Conservation (phyloP, 1,284 basidiomycete species). For the Rhodotorula sp. region DNA sequence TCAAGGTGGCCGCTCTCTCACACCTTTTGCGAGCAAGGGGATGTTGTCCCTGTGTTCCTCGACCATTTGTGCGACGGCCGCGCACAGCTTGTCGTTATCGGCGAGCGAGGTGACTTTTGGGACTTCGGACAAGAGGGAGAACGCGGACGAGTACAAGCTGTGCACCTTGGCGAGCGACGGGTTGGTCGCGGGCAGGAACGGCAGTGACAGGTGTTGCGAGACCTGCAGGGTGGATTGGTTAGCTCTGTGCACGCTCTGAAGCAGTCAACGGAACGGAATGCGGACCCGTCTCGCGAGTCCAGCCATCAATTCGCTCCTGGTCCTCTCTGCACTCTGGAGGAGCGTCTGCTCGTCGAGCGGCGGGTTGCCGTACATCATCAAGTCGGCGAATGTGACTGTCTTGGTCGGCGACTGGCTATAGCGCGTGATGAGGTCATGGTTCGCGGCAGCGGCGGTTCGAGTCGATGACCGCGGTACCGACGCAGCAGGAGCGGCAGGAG, state of each 20-base stretch:
- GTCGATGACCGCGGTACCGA: not conserved
- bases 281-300: constrained; percentile 42
- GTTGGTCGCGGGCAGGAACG: constrained; percentile 78
- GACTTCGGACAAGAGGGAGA: constrained; percentile 68
- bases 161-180: constrained; percentile 76
- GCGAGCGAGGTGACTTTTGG: constrained; percentile 64
- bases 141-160: constrained; percentile 69
- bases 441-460: not conserved
- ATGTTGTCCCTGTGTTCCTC: constrained; percentile 80
- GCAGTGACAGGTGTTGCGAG: constrained; percentile 44
- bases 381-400: constrained; percentile 36
- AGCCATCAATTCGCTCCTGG: constrained; percentile 38
- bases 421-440: constrained; percentile 20
- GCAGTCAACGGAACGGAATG: not conserved
- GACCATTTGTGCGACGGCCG: constrained; percentile 68
- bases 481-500: not conserved
- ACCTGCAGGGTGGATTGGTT: constrained; percentile 25
- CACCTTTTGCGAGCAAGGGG: constrained; percentile 79
- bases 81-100: constrained; percentile 68
- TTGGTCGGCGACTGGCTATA: constrained; percentile 39
- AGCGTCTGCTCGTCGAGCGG: constrained; percentile 39
- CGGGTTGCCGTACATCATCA: constrained; percentile 39
- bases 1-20: constrained; percentile 21
- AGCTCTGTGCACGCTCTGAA: too few relatives aligned
- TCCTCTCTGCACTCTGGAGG: constrained; percentile 42